Evolutionary conservation across 2,329 filamentous ascomycete species (phyloP), one percentile per base, ranked within the genome.

Genomic region (Xylaria multiplex): DNA sequence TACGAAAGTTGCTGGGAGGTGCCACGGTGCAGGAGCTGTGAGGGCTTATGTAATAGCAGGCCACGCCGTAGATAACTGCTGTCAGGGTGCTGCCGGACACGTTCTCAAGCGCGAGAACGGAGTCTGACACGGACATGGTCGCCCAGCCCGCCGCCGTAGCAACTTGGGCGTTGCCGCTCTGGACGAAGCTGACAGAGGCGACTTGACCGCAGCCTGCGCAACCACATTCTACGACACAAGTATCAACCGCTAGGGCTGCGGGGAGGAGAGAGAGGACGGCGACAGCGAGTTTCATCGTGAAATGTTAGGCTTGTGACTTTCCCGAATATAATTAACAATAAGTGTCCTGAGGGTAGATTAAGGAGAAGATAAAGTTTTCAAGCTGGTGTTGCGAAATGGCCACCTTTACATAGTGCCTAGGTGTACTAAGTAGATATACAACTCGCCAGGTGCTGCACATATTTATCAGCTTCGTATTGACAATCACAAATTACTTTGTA

Each of bases 131-230:
- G n/a, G 58, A 60, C 58, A 60, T 60, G 22, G 24, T 60, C 16
- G 40, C 37, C 58, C 58, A 60, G 37, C 58, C 48, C 9, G 14
- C 4, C 3, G 58, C 58, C 24, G 58, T 53, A 11, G 58, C 58
- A 27, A 60, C 58, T 24, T 22, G 37, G 22, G 49, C 40, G 13
- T 32, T 19, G 16, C 58, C 58, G 16, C 16, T 53, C 58, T 60
- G 37, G 37, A 45, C 58, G 22, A 60, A 60, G 37, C 27, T 52
- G 24, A 24, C n/a, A 9, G 3, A 16, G 49, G 58, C 58, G 40
- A 60, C 37, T 27, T 52, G 48, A n/a, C 58, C 58, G n/a, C 58
- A 60, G 37, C 58, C 58, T 40, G 58, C 58, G 49, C 58, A 60
- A 19, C 58, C 58, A 32, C 58, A 60, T 37, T 60, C 58, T 16